Base-by-base conservation (phyloP, 805 yeast genomes). In the Saturnispora mendoncae region DNA sequence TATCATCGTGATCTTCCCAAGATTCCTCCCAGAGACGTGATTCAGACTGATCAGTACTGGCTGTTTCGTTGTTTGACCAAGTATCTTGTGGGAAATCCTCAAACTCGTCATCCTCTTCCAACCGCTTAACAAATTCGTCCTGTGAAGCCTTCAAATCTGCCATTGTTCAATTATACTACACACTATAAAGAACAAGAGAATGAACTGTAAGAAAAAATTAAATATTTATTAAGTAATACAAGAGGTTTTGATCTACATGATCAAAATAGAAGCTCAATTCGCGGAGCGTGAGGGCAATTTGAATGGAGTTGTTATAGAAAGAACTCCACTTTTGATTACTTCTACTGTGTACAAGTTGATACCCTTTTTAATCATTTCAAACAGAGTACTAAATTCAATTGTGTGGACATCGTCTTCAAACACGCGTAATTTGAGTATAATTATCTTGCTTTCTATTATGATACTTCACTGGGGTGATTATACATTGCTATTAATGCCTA, bases 101-200 rank as follows among this genome's bases (percentile, higher is more conserved):
- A 57, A 90, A 90, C 61, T 88, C 97, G 58, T 90, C 97, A 56
- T 90, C 97, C 53, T 90, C 96, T 58, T 90, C 97, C 37, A 90
- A 67, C 2, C 94, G 76, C 54, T 80, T 84, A 56, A 83, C 67
- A 33, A 61, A 50, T 35, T 49, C 64, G 2, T 42, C 43, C 27
- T 45, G 48, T 9, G 36, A 28, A 18, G 43, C 20, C 29, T 28
- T 36, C 9, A 24, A 9, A 13, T 31, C 33, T 10, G 40, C 19
- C 26, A 27, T 35, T 26, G 14, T n/a, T 27, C 37, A 23, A 7
- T 23, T 23, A 6, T 23, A 23, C 26, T 10, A 23, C 26, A 7
- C 26, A 23, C n/a, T 27, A 34, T 35, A 24, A 31, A 29, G 19
- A 26, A 8, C 33, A 23, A 33, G 45, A 13, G 6, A 42, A 49